Evolutionary conservation across 148 eudicot genomes (phyloP), one percentile per base, ranked within the genome.

Genomic region (Rhododendron ovatum): DNA sequence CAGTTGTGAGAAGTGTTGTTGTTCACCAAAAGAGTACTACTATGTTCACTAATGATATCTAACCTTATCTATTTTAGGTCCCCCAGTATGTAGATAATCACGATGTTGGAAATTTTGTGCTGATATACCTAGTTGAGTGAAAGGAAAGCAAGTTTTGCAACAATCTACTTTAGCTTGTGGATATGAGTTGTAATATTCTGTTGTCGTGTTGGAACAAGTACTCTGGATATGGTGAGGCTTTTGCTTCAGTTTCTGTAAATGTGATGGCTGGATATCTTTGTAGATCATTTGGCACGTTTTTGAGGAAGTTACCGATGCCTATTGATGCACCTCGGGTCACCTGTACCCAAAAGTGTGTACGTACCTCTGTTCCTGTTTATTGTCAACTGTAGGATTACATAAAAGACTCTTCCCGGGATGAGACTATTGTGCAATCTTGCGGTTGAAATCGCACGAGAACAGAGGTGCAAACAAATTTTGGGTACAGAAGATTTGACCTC

Each of bases 1-100:
- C 0, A n/a, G 53, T 82, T 15, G 39, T 75, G 55, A 85, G 74
- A 63, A 84, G 33, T 87, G 80, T 71, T 85, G 88, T 83, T 88
- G 85, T 88, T 73, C 45, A 39, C 76, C 77, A 39, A 75, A 39
- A 39, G 48, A 7, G n/a, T 75, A 71, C 63, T 47, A 8, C 47
- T 2, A 10, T 65, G 57, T 57, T 83, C 30, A 84, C 85, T 30
- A 71, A 48, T 30, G 50, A 28, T 18, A 84, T 20, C 85, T 20
- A 73, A 53, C 51, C 79, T 26, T 83, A 83, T 18, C 80, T 74
- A 84, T 50, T 67, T 73, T 74, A 22, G 80, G 45, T 48, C n/a
- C 48, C 22, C 24, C 14, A 24, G 10, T n/a, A 1, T 73, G 50
- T 84, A 84, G 79, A 71, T 69, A 74, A 12, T 69, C 57, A 37